These are phyloP conservation scores for Phytopythium cucurbitacearum DNA, from an alignment of 352 stramenopile genomes.

Conservation along the genomic window DNA sequence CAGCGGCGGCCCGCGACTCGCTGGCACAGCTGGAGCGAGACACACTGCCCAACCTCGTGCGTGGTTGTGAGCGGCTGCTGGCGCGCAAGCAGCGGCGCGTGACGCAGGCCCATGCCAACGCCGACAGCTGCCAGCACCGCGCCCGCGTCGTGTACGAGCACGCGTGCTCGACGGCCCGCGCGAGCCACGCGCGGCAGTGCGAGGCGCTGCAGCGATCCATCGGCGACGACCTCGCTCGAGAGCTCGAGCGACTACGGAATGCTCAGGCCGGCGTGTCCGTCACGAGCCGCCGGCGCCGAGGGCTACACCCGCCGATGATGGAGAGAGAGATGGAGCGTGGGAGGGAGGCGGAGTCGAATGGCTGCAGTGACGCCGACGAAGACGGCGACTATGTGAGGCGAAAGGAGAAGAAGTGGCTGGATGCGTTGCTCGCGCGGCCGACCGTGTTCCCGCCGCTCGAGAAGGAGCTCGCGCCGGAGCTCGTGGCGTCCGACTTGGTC, in stretches of 20 bases:
- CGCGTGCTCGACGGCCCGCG: constrained; percentile 29
- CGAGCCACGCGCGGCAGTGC: constrained; percentile 40
- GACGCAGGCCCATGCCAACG: constrained; percentile 19
- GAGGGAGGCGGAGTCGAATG: constrained; percentile 12
- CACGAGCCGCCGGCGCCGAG: constrained; percentile 48
- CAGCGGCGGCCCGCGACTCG: constrained; percentile 16
- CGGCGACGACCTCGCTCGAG: constrained; percentile 40
- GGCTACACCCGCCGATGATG: constrained; percentile 8
- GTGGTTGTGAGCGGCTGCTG: constrained; percentile 25
- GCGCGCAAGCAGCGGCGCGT: constrained; percentile 15
- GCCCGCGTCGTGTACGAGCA: constrained; percentile 33
- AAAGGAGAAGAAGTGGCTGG: constrained; percentile 55
- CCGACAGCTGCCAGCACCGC: constrained; percentile 23
- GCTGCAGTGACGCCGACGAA: constrained; percentile 13
- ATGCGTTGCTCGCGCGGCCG: constrained; percentile 39
- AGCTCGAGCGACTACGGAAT: constrained; percentile 47
- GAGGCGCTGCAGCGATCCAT: constrained; percentile 46
- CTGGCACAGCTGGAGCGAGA: constrained; percentile 19
- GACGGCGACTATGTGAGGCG: constrained; percentile 21
- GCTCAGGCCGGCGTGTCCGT: constrained; percentile 62
- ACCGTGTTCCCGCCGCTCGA: constrained; percentile 44
- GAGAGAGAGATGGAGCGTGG: constrained; percentile 13
- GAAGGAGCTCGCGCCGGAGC: constrained; percentile 21
- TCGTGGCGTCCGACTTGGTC: constrained; percentile 36
- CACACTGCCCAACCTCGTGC: constrained; percentile 28